Evolutionary conservation across 352 stramenopile species (phyloP).

Genomic region (Phytophthora citrophthora): DNA sequence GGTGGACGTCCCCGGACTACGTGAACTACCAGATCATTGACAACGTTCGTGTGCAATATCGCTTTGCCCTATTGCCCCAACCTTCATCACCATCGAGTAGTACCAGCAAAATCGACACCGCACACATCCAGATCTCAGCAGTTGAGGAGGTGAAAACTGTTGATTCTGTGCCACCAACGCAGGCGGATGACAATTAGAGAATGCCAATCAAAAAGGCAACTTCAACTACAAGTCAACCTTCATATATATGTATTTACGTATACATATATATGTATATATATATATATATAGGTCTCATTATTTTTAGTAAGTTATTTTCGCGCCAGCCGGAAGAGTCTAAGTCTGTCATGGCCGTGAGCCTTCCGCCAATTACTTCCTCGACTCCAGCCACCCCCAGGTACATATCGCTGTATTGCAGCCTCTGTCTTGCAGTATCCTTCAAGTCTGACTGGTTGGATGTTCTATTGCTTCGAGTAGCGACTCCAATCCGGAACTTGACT

Average conservation of each 20-base stretch:
- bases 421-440: not conserved
- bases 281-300: slow-evolving; percentile 11
- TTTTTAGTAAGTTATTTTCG: slow-evolving; percentile 25
- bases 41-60: slow-evolving; percentile 60
- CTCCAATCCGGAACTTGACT: slow-evolving; percentile 19
- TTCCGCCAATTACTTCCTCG: slow-evolving; percentile 23
- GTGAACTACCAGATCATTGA: slow-evolving; percentile 64
- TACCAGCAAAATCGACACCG: slow-evolving; percentile 19
- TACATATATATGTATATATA: no score
- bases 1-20: slow-evolving; percentile 40
- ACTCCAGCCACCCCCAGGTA: slow-evolving; percentile 25
- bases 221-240: slow-evolving; percentile 20
- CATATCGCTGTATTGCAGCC: not conserved
- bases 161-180: not conserved
- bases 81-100: not conserved
- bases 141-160: slow-evolving; percentile 30
- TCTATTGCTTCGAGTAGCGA: slow-evolving; percentile 12
- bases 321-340: slow-evolving; percentile 19
- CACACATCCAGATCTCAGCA: slow-evolving; percentile 37
- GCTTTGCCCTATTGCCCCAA: slow-evolving; percentile 31
- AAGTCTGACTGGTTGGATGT: slow-evolving; percentile 6
- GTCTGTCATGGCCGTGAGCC: slow-evolving; percentile 34
- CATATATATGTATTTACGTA: no score
- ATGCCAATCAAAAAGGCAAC: slow-evolving; percentile 13
- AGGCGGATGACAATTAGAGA: slow-evolving; percentile 1